A percentile compares a stretch with the other conserved stretches of the same genome.
These are phyloP conservation scores for Neonectria sp. DNA, from an alignment of 2,329 filamentous ascomycete species.

Conservation along the genomic window DNA sequence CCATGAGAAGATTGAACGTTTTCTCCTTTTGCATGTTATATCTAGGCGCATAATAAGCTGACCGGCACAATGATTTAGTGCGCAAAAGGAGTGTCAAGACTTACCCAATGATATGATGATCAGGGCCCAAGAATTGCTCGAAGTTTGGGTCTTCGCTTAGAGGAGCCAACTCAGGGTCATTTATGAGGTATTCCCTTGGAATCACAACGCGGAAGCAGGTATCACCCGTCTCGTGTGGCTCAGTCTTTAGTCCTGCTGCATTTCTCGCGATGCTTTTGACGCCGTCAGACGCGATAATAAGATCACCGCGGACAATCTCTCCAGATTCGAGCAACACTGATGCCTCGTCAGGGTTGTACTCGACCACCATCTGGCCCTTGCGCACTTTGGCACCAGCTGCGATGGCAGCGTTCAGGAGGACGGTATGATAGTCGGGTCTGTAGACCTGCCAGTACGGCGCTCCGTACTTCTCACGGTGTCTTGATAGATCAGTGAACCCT, in stretches of 20 bases:
- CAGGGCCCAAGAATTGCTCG: slow-evolving; percentile 25
- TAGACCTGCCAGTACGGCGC: slow-evolving; percentile 27
- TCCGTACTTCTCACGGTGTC: slow-evolving; percentile 16
- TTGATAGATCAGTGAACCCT: slow-evolving; percentile 12
- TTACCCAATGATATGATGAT: slow-evolving; percentile 31
- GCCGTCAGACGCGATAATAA: slow-evolving; percentile 19
- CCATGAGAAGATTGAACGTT: slow-evolving; percentile 24
- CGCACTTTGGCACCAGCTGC: slow-evolving; percentile 15
- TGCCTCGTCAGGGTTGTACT: slow-evolving; percentile 11
- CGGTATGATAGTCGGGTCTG: slow-evolving; percentile 22
- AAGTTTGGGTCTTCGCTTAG: slow-evolving; percentile 20
- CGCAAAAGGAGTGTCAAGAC: not conserved
- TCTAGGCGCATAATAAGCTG: not conserved
- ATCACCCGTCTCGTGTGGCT: slow-evolving; percentile 30
- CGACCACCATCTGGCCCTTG: slow-evolving; percentile 14
- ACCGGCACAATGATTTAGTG: not conserved
- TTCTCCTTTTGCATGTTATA: slow-evolving; percentile 29
- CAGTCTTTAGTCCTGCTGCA: slow-evolving; percentile 13
- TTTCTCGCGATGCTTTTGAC: slow-evolving; percentile 26
- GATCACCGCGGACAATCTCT: slow-evolving; percentile 16
- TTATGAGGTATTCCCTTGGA: slow-evolving; percentile 11
- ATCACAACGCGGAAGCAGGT: slow-evolving; percentile 25
- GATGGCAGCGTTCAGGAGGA: slow-evolving; percentile 13
- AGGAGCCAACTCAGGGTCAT: slow-evolving; percentile 22
- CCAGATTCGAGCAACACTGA: slow-evolving; percentile 13